Evolutionary conservation across 2,329 filamentous ascomycete species (phyloP).

Genomic region (Aspergillus transmontanensis): DNA sequence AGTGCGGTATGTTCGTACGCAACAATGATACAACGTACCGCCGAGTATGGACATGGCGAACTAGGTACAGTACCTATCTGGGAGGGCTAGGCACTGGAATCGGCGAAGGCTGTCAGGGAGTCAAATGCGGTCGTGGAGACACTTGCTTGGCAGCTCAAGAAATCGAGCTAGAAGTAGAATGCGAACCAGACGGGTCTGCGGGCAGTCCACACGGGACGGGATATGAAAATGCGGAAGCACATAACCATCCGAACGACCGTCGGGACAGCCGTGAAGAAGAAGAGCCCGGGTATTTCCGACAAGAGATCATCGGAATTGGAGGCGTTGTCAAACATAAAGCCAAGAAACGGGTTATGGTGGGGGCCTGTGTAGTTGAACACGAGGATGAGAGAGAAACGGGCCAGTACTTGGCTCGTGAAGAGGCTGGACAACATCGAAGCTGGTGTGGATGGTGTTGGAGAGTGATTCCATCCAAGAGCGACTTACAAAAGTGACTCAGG

Average conservation of each 20-base stretch:
- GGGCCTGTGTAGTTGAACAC: constrained; percentile 82
- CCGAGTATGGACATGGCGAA: constrained; percentile 85
- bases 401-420: constrained; percentile 70
- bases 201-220: constrained; percentile 30
- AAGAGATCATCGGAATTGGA: constrained; percentile 90
- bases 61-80: constrained; percentile 74
- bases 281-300: constrained; percentile 73
- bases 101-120: constrained; percentile 83
- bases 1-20: constrained; percentile 72
- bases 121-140: constrained; percentile 80
- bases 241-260: constrained; percentile 15
- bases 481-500: constrained; percentile 25
- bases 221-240: constrained; percentile 17
- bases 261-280: constrained; percentile 39
- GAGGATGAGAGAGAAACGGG: constrained; percentile 73
- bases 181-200: constrained; percentile 69
- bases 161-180: constrained; percentile 82
- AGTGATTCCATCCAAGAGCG: constrained; percentile 65
- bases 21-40: constrained; percentile 61
- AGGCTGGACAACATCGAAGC: constrained; percentile 67
- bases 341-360: constrained; percentile 79
- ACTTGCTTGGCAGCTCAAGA: constrained; percentile 75
- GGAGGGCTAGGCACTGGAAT: constrained; percentile 84
- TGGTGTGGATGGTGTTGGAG: constrained; percentile 94
- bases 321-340: constrained; percentile 84